These are phyloP conservation scores for Lasiodiplodia sp. DNA, from an alignment of 2,329 filamentous ascomycete genomes.

Conservation along the genomic window DNA sequence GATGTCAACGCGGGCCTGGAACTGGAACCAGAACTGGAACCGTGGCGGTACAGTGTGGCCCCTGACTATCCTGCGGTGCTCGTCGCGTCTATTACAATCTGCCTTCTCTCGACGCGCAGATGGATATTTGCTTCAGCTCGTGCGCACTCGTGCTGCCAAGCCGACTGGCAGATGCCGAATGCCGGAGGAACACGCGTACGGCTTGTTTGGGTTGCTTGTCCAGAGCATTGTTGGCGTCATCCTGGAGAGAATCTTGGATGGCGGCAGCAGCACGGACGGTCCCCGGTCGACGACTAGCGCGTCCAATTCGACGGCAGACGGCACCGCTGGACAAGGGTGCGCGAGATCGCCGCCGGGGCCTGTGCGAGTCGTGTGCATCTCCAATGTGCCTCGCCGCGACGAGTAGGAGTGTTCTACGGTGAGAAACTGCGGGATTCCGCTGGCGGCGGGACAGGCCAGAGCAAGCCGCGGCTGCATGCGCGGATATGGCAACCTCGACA, in stretches of 20 bases:
- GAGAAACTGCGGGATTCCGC: background rate
- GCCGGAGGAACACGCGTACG: conserved; percentile 8
- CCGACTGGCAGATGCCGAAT: conserved; percentile 8
- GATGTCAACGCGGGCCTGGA: background rate
- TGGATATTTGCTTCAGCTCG: background rate
- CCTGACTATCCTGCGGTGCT: background rate
- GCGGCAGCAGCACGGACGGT: conserved; percentile 4
- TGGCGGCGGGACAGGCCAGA: background rate
- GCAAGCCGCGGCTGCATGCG: background rate
- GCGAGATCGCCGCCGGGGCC: conserved; percentile 21
- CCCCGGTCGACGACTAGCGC: conserved; percentile 9
- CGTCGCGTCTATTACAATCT: background rate
- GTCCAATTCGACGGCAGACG: conserved; percentile 9
- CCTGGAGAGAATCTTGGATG: conserved; percentile 22
- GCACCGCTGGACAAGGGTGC: conserved; percentile 14
- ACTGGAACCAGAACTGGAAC: background rate
- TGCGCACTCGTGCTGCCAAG: background rate
- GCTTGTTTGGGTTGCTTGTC: background rate
- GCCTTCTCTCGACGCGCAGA: background rate
- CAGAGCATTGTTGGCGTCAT: conserved; percentile 23
- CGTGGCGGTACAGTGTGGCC: background rate
- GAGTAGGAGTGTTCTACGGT: background rate
- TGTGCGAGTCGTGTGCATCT: background rate
- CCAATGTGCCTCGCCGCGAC: background rate
- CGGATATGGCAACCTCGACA: background rate